Evolutionary conservation across 768 basidiomycete species (phyloP).

Genomic region (Cystofilobasidium ferigula): DNA sequence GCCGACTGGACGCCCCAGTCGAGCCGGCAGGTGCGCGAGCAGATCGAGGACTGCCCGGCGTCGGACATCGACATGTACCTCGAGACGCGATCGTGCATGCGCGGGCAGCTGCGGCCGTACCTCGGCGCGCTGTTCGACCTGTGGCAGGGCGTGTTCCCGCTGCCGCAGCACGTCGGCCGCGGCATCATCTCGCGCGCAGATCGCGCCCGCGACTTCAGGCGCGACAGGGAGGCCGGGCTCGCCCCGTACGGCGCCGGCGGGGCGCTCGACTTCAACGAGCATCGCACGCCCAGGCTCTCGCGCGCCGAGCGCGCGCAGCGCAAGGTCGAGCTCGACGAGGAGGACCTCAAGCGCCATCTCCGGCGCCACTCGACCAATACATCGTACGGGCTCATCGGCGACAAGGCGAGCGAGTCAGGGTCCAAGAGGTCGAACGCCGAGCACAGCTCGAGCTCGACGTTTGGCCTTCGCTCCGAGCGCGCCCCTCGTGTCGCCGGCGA

Average conservation of each 20-base stretch:
- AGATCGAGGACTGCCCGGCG: neutral
- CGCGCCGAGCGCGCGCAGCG: too few relatives aligned
- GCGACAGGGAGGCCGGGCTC: neutral
- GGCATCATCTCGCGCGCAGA: neutral
- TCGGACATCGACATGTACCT: neutral
- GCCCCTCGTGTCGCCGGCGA: too few relatives aligned
- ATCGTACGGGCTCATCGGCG: too few relatives aligned
- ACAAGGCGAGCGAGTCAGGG: too few relatives aligned
- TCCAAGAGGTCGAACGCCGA: too few relatives aligned
- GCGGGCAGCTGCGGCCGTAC: neutral
- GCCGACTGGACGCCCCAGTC: neutral
- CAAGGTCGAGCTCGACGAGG: too few relatives aligned
- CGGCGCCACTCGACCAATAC: too few relatives aligned
- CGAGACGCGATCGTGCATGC: neutral
- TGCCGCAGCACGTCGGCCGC: neutral
- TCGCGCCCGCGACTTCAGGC: neutral
- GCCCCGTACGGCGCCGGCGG: neutral
- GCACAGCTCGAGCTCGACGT: too few relatives aligned
- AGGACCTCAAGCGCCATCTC: too few relatives aligned
- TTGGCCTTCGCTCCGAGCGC: too few relatives aligned
- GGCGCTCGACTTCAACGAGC: neutral
- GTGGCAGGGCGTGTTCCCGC: neutral
- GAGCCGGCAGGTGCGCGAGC: neutral
- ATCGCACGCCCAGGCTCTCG: too few relatives aligned
- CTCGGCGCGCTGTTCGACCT: neutral